Percentiles rank a stretch among this genome's conserved stretches.
Conservation (phyloP, 129 eudicot species). For the Pulicaria dysenterica region DNA sequence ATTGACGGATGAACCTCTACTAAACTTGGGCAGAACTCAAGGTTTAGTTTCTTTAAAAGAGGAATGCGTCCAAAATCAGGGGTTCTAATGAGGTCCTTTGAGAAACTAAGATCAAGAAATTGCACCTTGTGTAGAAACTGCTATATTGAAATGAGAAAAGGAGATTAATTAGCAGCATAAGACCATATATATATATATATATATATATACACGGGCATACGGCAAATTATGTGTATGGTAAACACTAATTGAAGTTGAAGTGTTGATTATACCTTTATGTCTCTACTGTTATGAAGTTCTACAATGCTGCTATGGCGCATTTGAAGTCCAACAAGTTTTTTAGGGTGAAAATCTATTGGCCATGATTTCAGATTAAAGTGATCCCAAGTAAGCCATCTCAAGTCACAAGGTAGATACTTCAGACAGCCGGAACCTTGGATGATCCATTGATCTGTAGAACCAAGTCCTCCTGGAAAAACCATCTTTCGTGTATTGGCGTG, state of each 20-base stretch:
- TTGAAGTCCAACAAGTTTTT: constrained; percentile 29
- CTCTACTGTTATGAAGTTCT: constrained; percentile 10
- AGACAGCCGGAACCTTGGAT: constrained; percentile 7
- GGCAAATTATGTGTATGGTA: no score
- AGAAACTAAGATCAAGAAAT: constrained; percentile 29
- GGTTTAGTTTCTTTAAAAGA: constrained; percentile 27
- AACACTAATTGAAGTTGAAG: no score
- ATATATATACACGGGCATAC: no score
- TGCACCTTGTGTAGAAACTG: constrained; percentile 28
- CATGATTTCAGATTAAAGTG: constrained; percentile 6
- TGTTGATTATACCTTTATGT: constrained; percentile 6
- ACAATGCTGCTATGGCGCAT: constrained; percentile 14
- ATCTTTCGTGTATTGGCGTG: constrained; percentile 20
- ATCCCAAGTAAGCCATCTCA: constrained; percentile 34
- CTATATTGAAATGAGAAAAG: background rate
- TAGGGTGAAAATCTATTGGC: constrained; percentile 20
- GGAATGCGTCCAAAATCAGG: constrained; percentile 25
- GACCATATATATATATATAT: background rate
- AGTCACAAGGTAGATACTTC: constrained; percentile 20
- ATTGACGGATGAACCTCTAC: constrained; percentile 35
- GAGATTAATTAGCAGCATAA: background rate
- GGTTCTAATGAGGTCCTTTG: constrained; percentile 21
- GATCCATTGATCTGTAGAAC: constrained; percentile 24
- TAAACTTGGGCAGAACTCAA: constrained; percentile 26
- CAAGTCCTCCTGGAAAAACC: constrained; percentile 22